Conservation (phyloP, 1,284 basidiomycete genomes). For the Rhodotorula sp. region DNA sequence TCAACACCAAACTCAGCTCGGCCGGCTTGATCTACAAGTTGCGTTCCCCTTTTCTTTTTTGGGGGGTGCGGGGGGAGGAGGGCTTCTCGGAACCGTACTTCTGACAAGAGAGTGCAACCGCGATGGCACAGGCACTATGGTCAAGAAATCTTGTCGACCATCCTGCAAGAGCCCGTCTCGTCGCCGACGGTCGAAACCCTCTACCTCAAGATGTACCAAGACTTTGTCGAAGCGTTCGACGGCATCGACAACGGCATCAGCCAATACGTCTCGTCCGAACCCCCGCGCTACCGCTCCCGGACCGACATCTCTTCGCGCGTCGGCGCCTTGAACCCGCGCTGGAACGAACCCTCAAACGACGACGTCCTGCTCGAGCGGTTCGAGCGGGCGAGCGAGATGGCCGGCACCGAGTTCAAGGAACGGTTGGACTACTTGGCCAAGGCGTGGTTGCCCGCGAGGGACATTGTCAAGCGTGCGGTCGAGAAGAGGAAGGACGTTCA, state of each 20-base stretch:
- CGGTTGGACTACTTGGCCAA: slow-evolving; percentile 79
- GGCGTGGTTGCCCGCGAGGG: slow-evolving; percentile 89
- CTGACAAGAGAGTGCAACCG: not conserved
- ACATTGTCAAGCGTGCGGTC: slow-evolving; percentile 71
- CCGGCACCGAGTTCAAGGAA: slow-evolving; percentile 81
- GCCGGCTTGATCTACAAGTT: slow-evolving; percentile 95
- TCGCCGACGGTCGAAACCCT: slow-evolving; percentile 68
- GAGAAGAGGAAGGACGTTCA: slow-evolving; percentile 62
- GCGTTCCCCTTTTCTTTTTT: slow-evolving; percentile 38
- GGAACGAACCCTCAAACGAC: slow-evolving; percentile 73
- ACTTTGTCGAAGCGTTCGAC: slow-evolving; percentile 66
- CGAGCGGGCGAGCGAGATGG: slow-evolving; percentile 71
- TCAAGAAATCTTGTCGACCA: slow-evolving; percentile 73
- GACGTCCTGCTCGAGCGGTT: slow-evolving; percentile 75
- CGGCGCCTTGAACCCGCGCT: slow-evolving; percentile 75
- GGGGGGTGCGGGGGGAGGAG: no score
- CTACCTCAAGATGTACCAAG: slow-evolving; percentile 83
- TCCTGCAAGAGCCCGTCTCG: slow-evolving; percentile 57
- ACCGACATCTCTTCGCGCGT: slow-evolving; percentile 83
- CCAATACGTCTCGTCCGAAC: slow-evolving; percentile 51
- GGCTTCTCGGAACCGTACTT: not conserved
- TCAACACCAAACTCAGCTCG: slow-evolving; percentile 80
- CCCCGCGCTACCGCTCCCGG: slow-evolving; percentile 62
- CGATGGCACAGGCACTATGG: slow-evolving; percentile 76
- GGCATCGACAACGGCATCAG: slow-evolving; percentile 92